Conservation (phyloP, 331 rosid species). For the Arachis monticola region DNA sequence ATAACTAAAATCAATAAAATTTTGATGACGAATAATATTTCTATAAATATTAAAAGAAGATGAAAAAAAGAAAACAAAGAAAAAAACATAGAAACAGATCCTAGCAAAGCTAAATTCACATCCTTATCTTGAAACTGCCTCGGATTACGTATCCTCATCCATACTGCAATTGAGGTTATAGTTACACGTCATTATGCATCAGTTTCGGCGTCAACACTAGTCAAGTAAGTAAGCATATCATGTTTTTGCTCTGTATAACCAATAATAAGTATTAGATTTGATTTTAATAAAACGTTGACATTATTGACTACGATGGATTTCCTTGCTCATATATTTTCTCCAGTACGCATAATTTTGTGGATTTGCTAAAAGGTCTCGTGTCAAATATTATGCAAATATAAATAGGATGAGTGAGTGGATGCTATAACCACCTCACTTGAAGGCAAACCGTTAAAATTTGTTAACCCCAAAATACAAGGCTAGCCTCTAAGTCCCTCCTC, state of each 20-base stretch:
- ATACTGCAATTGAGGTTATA: background rate
- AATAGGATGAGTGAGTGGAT: slow-evolving; percentile 9
- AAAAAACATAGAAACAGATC: background rate
- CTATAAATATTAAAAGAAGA: no score
- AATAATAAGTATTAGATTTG: no score
- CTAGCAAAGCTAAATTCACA: background rate
- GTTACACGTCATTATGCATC: slow-evolving; percentile 11
- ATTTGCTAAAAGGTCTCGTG: slow-evolving; percentile 25
- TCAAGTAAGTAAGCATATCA: background rate
- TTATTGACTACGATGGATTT: background rate
- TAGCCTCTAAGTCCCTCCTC: slow-evolving; percentile 35
- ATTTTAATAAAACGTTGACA: background rate
- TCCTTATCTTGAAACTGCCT: background rate
- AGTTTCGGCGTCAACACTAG: background rate
- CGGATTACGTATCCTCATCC: background rate
- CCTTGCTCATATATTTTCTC: background rate
- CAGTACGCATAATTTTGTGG: slow-evolving; percentile 9
- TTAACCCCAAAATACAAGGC: slow-evolving; percentile 47
- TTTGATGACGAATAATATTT: no score
- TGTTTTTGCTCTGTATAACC: background rate
- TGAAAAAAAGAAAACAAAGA: no score
- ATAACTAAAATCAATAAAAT: no score
- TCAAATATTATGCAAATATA: slow-evolving; percentile 23
- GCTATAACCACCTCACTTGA: slow-evolving; percentile 37
- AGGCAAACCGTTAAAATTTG: slow-evolving; percentile 48